These are phyloP conservation scores for Trametes polyzona DNA, from an alignment of 1,284 basidiomycete species.

Conservation along the genomic window DNA sequence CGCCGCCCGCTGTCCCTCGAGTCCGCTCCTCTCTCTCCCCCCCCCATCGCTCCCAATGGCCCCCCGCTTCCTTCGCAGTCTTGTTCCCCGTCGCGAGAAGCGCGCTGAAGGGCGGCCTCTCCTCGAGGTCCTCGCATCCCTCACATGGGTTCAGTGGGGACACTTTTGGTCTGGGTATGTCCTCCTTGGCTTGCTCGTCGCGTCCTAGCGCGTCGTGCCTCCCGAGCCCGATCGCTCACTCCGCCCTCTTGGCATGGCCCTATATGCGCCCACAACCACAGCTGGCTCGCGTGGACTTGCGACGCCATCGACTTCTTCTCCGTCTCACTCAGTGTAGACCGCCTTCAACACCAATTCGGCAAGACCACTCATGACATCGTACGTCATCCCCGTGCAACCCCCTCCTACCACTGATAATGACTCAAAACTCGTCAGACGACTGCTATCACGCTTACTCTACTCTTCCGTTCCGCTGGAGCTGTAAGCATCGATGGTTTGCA, in stretches of 20 bases:
- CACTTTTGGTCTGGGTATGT: constrained; percentile 51
- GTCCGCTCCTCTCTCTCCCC: constrained; percentile 4
- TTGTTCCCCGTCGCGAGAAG: constrained; percentile 46
- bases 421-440: constrained; percentile 54
- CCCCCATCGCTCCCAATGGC: constrained; percentile 30
- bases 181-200: constrained; percentile 8
- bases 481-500: constrained; percentile 40
- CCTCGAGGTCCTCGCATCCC: constrained; percentile 41
- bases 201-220: constrained; percentile 2
- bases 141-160: constrained; percentile 51
- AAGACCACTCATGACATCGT: constrained; percentile 56
- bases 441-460: constrained; percentile 90
- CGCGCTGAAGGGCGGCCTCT: constrained; percentile 37
- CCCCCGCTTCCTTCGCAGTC: constrained; percentile 36
- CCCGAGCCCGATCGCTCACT: constrained; percentile 8
- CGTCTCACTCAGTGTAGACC: constrained; percentile 73
- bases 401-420: background rate
- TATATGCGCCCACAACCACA: constrained; percentile 34
- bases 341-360: constrained; percentile 58
- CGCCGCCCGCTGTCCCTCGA: background rate
- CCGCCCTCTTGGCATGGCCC: constrained; percentile 13
- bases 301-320: constrained; percentile 86
- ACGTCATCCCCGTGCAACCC: constrained; percentile 28
- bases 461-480: constrained; percentile 89
- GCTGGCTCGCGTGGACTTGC: constrained; percentile 81